Evolutionary conservation across 257 asterid genomes (phyloP).

Genomic region (Hygrophila difformis): DNA sequence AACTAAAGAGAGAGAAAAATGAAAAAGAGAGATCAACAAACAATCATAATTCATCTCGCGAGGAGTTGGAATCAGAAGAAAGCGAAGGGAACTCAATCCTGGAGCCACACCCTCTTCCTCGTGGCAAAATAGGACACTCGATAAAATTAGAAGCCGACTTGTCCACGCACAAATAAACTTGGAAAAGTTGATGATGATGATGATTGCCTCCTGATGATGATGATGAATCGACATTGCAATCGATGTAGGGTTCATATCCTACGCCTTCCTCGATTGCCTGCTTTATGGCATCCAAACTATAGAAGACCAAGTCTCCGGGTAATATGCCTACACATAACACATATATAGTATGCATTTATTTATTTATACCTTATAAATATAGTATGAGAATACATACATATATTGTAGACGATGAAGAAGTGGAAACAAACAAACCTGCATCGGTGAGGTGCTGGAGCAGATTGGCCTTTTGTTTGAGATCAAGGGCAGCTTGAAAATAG

Average conservation of each 20-base stretch:
- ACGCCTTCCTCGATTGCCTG: slow-evolving; percentile 40
- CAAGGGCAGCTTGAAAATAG: slow-evolving; percentile 57
- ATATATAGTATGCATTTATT: no score
- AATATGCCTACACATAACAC: slow-evolving; percentile 34
- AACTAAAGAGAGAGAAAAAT: no score
- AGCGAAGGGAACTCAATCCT: slow-evolving; percentile 53
- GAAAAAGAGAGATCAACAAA: no score
- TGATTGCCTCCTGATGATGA: slow-evolving; percentile 28
- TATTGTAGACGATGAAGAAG: no score
- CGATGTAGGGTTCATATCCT: slow-evolving; percentile 48
- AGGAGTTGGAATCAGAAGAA: slow-evolving; percentile 13
- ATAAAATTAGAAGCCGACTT: slow-evolving; percentile 44
- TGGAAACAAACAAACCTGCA: slow-evolving; percentile 39
- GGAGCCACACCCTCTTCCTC: slow-evolving; percentile 43
- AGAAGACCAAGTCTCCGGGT: slow-evolving; percentile 39
- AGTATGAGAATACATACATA: no score
- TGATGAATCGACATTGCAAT: slow-evolving; percentile 65
- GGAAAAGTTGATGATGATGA: slow-evolving; percentile 36
- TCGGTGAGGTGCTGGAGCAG: slow-evolving; percentile 43
- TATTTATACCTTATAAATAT: no score
- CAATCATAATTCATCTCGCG: not conserved
- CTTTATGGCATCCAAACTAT: slow-evolving; percentile 34
- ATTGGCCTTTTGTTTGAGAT: slow-evolving; percentile 42
- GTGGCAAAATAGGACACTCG: slow-evolving; percentile 52
- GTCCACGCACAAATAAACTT: slow-evolving; percentile 68